Evolutionary conservation across 1,139 yeast species (phyloP).

Genomic region (Pichia sp.): DNA sequence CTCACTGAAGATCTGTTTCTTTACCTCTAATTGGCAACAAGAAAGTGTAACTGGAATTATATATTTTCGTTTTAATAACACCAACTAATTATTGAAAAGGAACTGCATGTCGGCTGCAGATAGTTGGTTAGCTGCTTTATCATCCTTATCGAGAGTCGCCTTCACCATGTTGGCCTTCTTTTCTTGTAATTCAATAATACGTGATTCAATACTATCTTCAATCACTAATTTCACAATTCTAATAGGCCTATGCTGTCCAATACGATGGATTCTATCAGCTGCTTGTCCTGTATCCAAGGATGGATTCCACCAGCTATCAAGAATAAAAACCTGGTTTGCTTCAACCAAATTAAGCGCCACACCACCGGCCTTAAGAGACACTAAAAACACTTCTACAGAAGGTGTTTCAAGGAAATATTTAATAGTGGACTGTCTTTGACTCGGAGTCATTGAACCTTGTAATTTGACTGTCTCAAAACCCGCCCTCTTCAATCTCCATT

Average conservation of each 20-base stretch:
- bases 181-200: conserved; percentile 91
- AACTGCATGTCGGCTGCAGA: conserved; percentile 94
- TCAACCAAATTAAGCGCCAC: conserved; percentile 94
- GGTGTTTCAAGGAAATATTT: conserved; percentile 88
- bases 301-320: conserved; percentile 99
- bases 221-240: conserved; percentile 85
- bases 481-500: conserved; percentile 89
- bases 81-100: conserved; percentile 45
- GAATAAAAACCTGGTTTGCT: conserved; percentile 88
- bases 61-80: background rate
- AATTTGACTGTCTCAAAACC: conserved; percentile 90
- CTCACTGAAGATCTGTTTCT: no score
- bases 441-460: conserved; percentile 95
- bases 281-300: conserved; percentile 93
- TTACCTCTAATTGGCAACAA: no score
- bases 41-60: background rate
- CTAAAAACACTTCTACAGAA: conserved; percentile 85
- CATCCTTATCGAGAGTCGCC: conserved; percentile 90
- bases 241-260: conserved; percentile 95
- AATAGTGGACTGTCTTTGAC: conserved; percentile 87
- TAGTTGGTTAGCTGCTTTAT: conserved; percentile 75
- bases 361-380: conserved; percentile 96
- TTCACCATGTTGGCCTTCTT: conserved; percentile 97
- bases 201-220: conserved; percentile 93
- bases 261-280: conserved; percentile 96